A percentile compares a stretch with the other conserved stretches of the same genome.
These are phyloP conservation scores for Thraustotheca clavata DNA, from an alignment of 352 stramenopile genomes.

Conservation along the genomic window DNA sequence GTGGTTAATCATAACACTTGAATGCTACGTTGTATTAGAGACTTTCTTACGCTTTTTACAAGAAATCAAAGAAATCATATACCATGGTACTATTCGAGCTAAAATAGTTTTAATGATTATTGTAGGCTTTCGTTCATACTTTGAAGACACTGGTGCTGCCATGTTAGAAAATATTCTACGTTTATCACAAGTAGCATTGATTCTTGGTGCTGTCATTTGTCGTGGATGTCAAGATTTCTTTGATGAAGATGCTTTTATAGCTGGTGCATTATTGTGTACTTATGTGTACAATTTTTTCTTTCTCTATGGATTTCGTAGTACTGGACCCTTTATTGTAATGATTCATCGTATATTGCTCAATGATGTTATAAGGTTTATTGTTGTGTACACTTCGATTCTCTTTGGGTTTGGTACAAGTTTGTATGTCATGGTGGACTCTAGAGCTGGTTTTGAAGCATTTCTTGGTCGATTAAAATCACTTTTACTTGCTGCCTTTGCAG, in stretches of 20 bases:
- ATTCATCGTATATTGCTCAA: conserved; percentile 51
- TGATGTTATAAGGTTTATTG: conserved; percentile 49
- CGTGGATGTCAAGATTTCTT: conserved; percentile 24
- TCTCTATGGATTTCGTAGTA: conserved; percentile 48
- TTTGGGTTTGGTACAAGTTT: conserved; percentile 43
- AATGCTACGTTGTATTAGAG: conserved; percentile 30
- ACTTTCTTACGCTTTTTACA: conserved; percentile 35
- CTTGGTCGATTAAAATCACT: conserved; percentile 42
- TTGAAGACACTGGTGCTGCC: conserved; percentile 33
- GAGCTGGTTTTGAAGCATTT: conserved; percentile 25
- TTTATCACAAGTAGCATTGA: conserved; percentile 28
- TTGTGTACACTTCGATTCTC: conserved; percentile 48
- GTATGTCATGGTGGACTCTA: conserved; percentile 44
- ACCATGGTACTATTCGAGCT: conserved; percentile 23
- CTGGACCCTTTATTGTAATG: conserved; percentile 59
- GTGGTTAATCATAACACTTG: conserved; percentile 24
- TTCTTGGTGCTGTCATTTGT: conserved; percentile 30
- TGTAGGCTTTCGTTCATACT: conserved; percentile 29
- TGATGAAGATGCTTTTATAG: conserved; percentile 34
- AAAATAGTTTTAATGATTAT: no score
- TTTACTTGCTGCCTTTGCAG: conserved; percentile 45
- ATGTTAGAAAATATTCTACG: conserved; percentile 53
- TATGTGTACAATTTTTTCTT: conserved; percentile 69
- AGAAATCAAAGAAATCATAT: conserved; percentile 39
- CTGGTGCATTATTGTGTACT: conserved; percentile 39